phyloP scores from a whole-genome alignment of 805 yeast genomes.

The Saturnispora silvae region DNA sequence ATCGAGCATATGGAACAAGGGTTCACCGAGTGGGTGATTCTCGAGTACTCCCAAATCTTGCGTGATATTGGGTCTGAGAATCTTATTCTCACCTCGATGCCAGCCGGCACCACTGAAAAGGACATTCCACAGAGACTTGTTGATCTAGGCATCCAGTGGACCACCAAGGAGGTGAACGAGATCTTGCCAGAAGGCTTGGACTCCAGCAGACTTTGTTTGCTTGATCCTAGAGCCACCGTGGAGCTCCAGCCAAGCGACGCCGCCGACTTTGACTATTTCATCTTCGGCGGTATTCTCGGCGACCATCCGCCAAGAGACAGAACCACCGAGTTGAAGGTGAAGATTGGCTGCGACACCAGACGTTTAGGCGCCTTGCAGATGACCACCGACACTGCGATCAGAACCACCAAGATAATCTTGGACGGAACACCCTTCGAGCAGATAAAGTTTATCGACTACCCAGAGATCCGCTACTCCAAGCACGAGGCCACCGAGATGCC shows the following conservation, averaged over 20 bases:
- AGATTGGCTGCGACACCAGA: conserved; percentile 79
- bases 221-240: conserved; percentile 77
- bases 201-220: conserved; percentile 50
- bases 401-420: conserved; percentile 80
- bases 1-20: conserved; percentile 98
- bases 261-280: conserved; percentile 66
- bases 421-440: conserved; percentile 53
- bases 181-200: conserved; percentile 22
- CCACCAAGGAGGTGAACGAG: conserved; percentile 57
- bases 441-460: conserved; percentile 82
- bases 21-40: conserved; percentile 88
- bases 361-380: conserved; percentile 82
- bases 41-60: conserved; percentile 78
- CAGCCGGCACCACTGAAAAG: conserved; percentile 43
- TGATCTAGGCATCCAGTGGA: conserved; percentile 68
- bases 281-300: conserved; percentile 94
- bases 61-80: conserved; percentile 74
- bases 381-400: conserved; percentile 96
- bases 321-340: conserved; percentile 74
- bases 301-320: conserved; percentile 91
- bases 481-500: conserved; percentile 98
- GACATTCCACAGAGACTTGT: conserved; percentile 55
- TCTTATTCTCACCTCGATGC: conserved; percentile 67
- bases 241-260: conserved; percentile 69
- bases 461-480: conserved; percentile 80